Evolutionary conservation across 2,329 filamentous ascomycete genomes (phyloP), one percentile per base, ranked within the genome.

Genomic region (Monilinia polystroma): DNA sequence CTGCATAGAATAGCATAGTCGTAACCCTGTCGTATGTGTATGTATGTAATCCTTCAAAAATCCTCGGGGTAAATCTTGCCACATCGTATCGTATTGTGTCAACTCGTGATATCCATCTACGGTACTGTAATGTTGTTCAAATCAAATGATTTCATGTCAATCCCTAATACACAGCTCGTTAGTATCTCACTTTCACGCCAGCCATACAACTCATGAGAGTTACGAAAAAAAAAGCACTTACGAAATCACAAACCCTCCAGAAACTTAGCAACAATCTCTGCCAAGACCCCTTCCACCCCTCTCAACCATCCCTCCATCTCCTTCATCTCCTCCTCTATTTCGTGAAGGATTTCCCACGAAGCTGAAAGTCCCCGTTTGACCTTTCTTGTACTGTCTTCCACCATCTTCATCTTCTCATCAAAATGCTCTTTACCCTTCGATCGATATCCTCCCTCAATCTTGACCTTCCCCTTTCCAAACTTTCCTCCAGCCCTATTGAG

Each of bases 1-100:
- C 12, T 8, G 16, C 29, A 52, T 26, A 7, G 23, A 52, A 6
- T 26, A 18, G 20, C 49, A 49, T 49, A 49, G 20, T 35, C 57
- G 26, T 59, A 59, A 23, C 20, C 56, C 41, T n/a, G 26, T 58
- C 14, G 56, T 32, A 14, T 32, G 41, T 45, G 38, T 45, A 58
- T 32, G 41, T 58, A 49, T 23, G 57, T 49, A 59, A 59, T 59
- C 57, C 26, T 23, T 59, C 57, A 35, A 35, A 49, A 14, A 12
- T 32, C 18, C 20, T 29, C 35, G 43, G 32, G 16, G 57, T 2
- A 23, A 62, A 47, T 47, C 32, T 12, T 4, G 38, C 6, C 47
- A 12, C 26, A 38, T 54, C 32, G 52, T 35, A 54, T 35, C 20
- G 52, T 35, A n/a, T 55, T 18, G 5, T n/a, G 16, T n/a, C 47